phyloP scores from a whole-genome alignment of 371 early-diverging fungal species.

The Mucor racemosus region DNA sequence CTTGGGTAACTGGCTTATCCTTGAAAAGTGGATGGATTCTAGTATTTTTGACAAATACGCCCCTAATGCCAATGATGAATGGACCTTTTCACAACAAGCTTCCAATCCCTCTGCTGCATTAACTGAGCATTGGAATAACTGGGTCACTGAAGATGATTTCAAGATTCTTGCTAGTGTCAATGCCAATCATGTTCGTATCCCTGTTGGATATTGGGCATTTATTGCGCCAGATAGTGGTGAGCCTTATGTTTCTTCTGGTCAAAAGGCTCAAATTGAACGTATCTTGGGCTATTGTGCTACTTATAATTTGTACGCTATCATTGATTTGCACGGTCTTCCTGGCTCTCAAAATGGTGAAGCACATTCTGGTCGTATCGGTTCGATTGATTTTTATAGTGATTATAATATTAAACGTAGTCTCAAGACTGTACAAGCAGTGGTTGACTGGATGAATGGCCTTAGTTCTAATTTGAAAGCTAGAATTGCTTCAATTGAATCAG shows the following conservation, averaged over 20 bases:
- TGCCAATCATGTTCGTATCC: slow-evolving; percentile 57
- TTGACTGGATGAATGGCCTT: slow-evolving; percentile 40
- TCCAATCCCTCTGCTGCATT: slow-evolving; percentile 34
- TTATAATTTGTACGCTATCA: slow-evolving; percentile 59
- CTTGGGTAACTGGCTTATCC: slow-evolving; percentile 67
- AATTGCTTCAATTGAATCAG: slow-evolving; percentile 33
- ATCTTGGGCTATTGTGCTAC: slow-evolving; percentile 53
- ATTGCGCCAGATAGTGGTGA: slow-evolving; percentile 42
- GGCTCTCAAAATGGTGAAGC: slow-evolving; percentile 66
- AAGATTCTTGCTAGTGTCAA: slow-evolving; percentile 39
- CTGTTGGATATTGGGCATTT: slow-evolving; percentile 55
- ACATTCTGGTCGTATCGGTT: slow-evolving; percentile 45
- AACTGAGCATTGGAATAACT: slow-evolving; percentile 46
- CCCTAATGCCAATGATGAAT: slow-evolving; percentile 52
- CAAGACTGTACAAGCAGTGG: slow-evolving; percentile 32
- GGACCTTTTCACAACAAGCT: slow-evolving; percentile 47
- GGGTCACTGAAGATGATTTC: slow-evolving; percentile 54
- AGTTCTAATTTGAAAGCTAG: slow-evolving; percentile 12
- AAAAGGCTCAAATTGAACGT: slow-evolving; percentile 53
- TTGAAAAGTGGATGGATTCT: slow-evolving; percentile 58
- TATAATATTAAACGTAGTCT: slow-evolving; percentile 34
- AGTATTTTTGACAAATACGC: slow-evolving; percentile 37
- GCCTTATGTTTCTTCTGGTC: slow-evolving; percentile 54
- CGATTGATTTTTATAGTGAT: slow-evolving; percentile 26
- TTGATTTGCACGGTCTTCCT: slow-evolving; percentile 70